phyloP scores from a whole-genome alignment of 768 basidiomycete species.

The Collybia sp. region DNA sequence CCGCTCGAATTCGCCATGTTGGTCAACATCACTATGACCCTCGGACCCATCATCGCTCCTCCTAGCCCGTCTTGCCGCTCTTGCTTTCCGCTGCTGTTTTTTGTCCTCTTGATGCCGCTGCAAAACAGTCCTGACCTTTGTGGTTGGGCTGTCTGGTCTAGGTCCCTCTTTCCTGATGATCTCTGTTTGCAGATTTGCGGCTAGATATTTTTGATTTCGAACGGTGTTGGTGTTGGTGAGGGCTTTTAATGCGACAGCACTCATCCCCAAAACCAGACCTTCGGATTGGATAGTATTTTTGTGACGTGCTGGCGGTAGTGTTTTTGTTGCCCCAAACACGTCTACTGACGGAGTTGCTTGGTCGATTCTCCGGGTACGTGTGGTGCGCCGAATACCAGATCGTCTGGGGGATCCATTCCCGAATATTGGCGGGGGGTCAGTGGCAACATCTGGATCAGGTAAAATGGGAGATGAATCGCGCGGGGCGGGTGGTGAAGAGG shows the following conservation, averaged over 20 bases:
- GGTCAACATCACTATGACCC: slow-evolving; percentile 18
- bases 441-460: slow-evolving; percentile 1
- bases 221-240: slow-evolving; percentile 71
- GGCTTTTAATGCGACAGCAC: slow-evolving; percentile 59
- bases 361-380: slow-evolving; percentile 41
- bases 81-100: slow-evolving; percentile 43
- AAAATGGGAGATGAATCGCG: slow-evolving; percentile 2
- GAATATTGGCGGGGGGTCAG: neutral
- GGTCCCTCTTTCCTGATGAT: slow-evolving; percentile 64
- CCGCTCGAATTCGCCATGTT: slow-evolving; percentile 19
- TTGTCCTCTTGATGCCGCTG: slow-evolving; percentile 69
- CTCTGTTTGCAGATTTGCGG: slow-evolving; percentile 61
- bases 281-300: slow-evolving; percentile 27
- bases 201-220: slow-evolving; percentile 63
- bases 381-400: slow-evolving; percentile 38
- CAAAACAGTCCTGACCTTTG: slow-evolving; percentile 62
- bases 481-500: no score
- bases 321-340: slow-evolving; percentile 28
- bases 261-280: slow-evolving; percentile 54
- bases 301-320: slow-evolving; percentile 35
- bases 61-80: slow-evolving; percentile 59
- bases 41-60: slow-evolving; percentile 28
- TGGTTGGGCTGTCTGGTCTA: slow-evolving; percentile 75
- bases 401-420: no score
- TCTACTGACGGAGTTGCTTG: slow-evolving; percentile 28